Percentiles rank a stretch among this genome's conserved stretches.
phyloP scores from a whole-genome alignment of 371 early-diverging fungal species.

The Mortierella sp. region DNA sequence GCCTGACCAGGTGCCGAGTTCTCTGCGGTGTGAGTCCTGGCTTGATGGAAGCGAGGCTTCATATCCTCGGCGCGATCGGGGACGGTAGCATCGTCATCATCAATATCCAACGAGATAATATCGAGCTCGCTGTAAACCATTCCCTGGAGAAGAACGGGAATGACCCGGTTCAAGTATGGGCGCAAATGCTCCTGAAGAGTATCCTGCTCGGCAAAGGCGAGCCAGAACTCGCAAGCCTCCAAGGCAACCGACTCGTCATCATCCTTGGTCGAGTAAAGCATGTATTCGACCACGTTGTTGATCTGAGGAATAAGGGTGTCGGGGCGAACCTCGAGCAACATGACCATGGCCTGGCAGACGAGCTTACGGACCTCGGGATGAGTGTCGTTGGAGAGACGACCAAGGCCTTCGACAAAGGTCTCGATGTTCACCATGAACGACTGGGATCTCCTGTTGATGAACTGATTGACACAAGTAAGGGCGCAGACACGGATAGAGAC shows the following conservation, averaged over 20 bases:
- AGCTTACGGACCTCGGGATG: slow-evolving; percentile 84
- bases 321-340: slow-evolving; percentile 85
- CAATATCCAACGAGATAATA: slow-evolving; percentile 76
- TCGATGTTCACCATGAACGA: slow-evolving; percentile 78
- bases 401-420: slow-evolving; percentile 82
- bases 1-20: slow-evolving; percentile 58
- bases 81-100: slow-evolving; percentile 85
- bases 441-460: slow-evolving; percentile 75
- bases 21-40: slow-evolving; percentile 79
- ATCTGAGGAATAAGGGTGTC: slow-evolving; percentile 86
- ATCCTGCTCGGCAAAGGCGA: slow-evolving; percentile 94
- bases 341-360: slow-evolving; percentile 94
- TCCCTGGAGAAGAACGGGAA: slow-evolving; percentile 91
- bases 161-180: slow-evolving; percentile 80
- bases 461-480: slow-evolving; percentile 82
- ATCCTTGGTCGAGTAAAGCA: slow-evolving; percentile 90
- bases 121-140: slow-evolving; percentile 97
- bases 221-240: slow-evolving; percentile 98
- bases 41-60: slow-evolving; percentile 91
- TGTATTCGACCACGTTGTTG: slow-evolving; percentile 87
- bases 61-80: slow-evolving; percentile 92
- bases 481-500: slow-evolving; percentile 79
- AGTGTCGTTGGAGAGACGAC: slow-evolving; percentile 82
- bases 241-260: slow-evolving; percentile 87
- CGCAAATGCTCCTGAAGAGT: slow-evolving; percentile 79